Base-by-base conservation (phyloP, 306 rosid species). In the Purshia tridentata region DNA sequence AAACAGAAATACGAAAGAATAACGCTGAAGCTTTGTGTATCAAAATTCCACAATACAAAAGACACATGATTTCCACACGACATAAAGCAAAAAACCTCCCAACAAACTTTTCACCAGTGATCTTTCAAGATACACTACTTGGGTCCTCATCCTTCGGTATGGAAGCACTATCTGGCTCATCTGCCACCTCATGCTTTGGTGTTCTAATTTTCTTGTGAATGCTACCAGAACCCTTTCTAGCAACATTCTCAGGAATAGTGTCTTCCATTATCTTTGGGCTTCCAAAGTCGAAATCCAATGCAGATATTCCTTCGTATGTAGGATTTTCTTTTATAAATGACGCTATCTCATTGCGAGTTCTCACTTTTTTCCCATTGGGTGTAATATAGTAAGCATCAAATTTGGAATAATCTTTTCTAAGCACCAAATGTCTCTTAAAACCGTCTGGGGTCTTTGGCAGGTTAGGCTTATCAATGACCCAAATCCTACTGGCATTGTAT, bases 401-500 rank as follows among this genome's bases (percentile, higher is more conserved):
- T 72, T 89, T 95, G 69, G 98, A 88, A 82, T 87, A 88, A 76
- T 95, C 94, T 69, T 48, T 91, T 77, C 98, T 80, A 2, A 88
- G 84, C 19, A 92, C 88, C 86, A 92, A 74, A 45, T 70, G 83
- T 82, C 97, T 88, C 82, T 54, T 87, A 59, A 95, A 95, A 69
- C 93, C 96, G 70, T 69, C 29, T 5, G 98, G 99, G 52, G 86
- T 77, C 83, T 95, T 95, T 46, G 82, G 91, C 69, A 92, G 76
- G 78, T 88, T 83, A 44, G 98, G 98, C 82, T 86, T 90, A 82
- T 95, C 98, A 6, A 90, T 86, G 76, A 82, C 99, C 99, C 99
- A 91, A 41, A 90, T 91, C 23, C 99, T 86, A 62, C 82, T 73
- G 44, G 87, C 50, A 70, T 92, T 88, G 4, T 86, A 90, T 45